Evolutionary conservation across 2,329 filamentous ascomycete species (phyloP), one percentile per base, ranked within the genome.

Genomic region (Hypoxylon sp.): DNA sequence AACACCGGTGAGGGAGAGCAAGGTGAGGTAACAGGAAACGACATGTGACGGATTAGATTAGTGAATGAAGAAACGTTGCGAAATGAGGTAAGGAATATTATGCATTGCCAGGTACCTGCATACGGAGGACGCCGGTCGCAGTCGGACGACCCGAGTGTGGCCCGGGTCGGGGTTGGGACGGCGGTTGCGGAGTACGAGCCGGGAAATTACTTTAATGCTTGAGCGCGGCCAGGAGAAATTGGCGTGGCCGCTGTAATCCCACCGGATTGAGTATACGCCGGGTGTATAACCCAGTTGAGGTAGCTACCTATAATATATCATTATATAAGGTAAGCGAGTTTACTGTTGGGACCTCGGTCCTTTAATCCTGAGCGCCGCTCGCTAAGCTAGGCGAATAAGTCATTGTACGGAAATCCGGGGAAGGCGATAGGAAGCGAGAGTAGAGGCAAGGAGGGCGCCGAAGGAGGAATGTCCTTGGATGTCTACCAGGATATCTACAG

Each of bases 91-190:
- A 43, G n/a, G 38, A 41, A 38, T 30, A 30, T 30, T 30, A 41
- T 36, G 34, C 34, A n/a, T 6, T 36, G 23, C 25, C 10, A 19
- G 48, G 48, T 32, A 50, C 25, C 48, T 51, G 28, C 25, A 19
- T 51, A 32, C 49, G 58, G 58, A 52, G 58, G 34, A 61, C 58
- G 48, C 58, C 58, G 58, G 45, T 19, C 9, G 30, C 30, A 23
- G 43, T 13, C 56, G 30, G 56, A 2, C 32, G 52, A 30, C 53
- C 30, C 38, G 60, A 38, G n/a, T 25, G 60, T 28, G 41, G 17
- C 38, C 19, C n/a, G 28, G 55, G 61, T 49, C 48, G 61, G 56
- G 21, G 38, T 41, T 43, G 23, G 46, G 48, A 52, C 57, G 48
- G 57, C 57, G 57, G 48, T 17, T 60, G 49, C 46, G 57, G 46